Base-by-base conservation (phyloP, 768 basidiomycete genomes). In the Strobilomyces dryophilus region DNA sequence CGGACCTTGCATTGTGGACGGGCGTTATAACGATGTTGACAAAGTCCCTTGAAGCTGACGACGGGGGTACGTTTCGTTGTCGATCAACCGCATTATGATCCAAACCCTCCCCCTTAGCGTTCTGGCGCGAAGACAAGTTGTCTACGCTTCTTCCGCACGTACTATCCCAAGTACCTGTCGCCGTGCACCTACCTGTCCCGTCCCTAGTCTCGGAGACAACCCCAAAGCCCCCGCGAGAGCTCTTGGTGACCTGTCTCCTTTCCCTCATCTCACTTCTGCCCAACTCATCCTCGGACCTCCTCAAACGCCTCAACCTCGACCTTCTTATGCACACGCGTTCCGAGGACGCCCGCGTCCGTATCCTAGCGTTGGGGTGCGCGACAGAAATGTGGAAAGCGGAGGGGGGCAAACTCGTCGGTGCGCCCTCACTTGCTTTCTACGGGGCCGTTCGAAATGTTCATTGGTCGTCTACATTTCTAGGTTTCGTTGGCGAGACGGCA, bases 301-400 rank as follows among this genome's bases (percentile, higher is more conserved):
- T 95, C 58, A 95, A 97, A 67, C 65, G 76, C 9, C 74, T 97
- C 69, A 98, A 98, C 73, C 75, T 91, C 20, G 78, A 83, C 51
- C 66, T 98, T 27, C 80, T 97, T 48, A 89, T 95, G 85, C 84
- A 90, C 55, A 95, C 93, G 0, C 85, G 94, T 15, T 87, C 88
- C 5, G 94, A 97, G 51, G 85, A 90, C 54, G 71, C 79, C 3
- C 74, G 75, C 18, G 69, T 84, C n/a, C 82, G 92, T 8, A 66
- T 92, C 11, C 78, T 81, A 45, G 90, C 92, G 1, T 69, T 98
- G 45, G 66, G 73, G 8, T 87, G 83, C 58, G 74, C 87, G 14
- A 80, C 81, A 27, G 76, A 76, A n/a, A 65, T 97, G 29, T 98
- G 95, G 95, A 77, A 74, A 20, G 69, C 74, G 15, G 84, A 89